Percentiles rank a stretch among this genome's conserved stretches.
Evolutionary conservation across 2,329 filamentous ascomycete genomes (phyloP).

Genomic region (Paecilomyces formosus): DNA sequence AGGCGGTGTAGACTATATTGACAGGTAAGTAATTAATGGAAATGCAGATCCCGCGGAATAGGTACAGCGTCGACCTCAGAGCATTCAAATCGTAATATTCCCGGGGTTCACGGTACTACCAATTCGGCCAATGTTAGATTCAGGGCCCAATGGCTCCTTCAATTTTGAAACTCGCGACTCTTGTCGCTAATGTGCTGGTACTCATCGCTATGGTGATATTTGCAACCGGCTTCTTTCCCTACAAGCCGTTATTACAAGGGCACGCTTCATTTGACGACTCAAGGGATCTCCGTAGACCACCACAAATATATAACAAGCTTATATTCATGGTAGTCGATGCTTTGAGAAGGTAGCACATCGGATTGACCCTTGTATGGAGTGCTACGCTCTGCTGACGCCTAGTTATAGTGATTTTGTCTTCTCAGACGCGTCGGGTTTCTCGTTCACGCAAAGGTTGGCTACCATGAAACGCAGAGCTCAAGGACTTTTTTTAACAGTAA

Average conservation of each 20-base stretch:
- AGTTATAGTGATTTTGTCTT: slow-evolving; percentile 81
- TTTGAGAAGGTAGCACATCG: slow-evolving; percentile 60
- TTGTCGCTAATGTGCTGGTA: slow-evolving; percentile 68
- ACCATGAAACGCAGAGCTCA: not conserved
- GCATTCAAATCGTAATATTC: not conserved
- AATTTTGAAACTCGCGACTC: slow-evolving; percentile 37
- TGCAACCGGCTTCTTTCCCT: slow-evolving; percentile 90
- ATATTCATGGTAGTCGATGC: slow-evolving; percentile 99
- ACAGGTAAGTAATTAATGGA: not conserved
- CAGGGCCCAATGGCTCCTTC: slow-evolving; percentile 12
- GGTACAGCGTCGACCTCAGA: not conserved
- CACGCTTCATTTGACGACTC: slow-evolving; percentile 59
- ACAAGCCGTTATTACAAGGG: slow-evolving; percentile 87
- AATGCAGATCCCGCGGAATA: not conserved
- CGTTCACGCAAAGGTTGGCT: slow-evolving; percentile 73
- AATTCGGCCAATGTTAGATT: not conserved
- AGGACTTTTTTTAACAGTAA: not conserved
- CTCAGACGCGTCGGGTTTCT: slow-evolving; percentile 68
- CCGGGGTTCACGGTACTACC: not conserved
- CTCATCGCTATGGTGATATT: slow-evolving; percentile 69
- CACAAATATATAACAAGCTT: slow-evolving; percentile 74
- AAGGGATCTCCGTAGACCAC: slow-evolving; percentile 46
- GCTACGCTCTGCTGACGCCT: not conserved
- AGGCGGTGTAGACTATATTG: not conserved
- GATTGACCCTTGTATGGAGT: not conserved